Base-by-base conservation (phyloP, 73 alveolate genomes). In the Durusdinium trenchii region DNA sequence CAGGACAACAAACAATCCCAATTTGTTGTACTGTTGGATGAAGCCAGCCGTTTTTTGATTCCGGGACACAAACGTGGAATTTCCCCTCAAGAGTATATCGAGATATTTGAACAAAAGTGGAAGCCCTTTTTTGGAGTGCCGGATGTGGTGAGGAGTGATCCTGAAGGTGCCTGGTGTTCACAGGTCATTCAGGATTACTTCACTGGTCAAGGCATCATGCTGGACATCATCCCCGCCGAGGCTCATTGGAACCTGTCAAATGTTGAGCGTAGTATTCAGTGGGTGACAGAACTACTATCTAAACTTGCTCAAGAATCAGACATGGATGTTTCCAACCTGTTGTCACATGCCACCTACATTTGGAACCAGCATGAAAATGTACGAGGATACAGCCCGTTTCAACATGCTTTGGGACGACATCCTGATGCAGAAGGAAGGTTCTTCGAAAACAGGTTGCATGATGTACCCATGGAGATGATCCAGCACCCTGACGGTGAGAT, bases 291-390 rank as follows among this genome's bases (percentile, higher is more conserved):
- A 57, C 23, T 12, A 16, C 69, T 57, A 23, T 16, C 69, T 16
- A 57, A 57, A 57, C 12, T 57, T 12, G 69, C 69, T 6, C 69
- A 57, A 57, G 69, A 12, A 26, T 35, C 43, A 62, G 76, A 23
- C 7, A 26, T 4, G 18, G 76, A 23, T 12, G 18, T 62, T 26
- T 20, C 76, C 18, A 35, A 62, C 16, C 62, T 78, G n/a, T 40
- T 78, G 14, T 14, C 89, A 38, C 89, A 78, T 3, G 89, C 89
- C 36, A 32, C 32, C 35, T 52, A 52, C 60, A 45, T 40, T 16
- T 82, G 93, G 93, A 82, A 82, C n/a, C 93, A 82, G n/a, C 69
- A 73, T 3, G 93, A 82, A 48, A 48, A 12, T 3, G 93, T 82
- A 14, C 60, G 93, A 48, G 93, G 93, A 20, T 82, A 48, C 93